Evolutionary conservation across 1,139 yeast species (phyloP).

Genomic region (Diutina sp.): DNA sequence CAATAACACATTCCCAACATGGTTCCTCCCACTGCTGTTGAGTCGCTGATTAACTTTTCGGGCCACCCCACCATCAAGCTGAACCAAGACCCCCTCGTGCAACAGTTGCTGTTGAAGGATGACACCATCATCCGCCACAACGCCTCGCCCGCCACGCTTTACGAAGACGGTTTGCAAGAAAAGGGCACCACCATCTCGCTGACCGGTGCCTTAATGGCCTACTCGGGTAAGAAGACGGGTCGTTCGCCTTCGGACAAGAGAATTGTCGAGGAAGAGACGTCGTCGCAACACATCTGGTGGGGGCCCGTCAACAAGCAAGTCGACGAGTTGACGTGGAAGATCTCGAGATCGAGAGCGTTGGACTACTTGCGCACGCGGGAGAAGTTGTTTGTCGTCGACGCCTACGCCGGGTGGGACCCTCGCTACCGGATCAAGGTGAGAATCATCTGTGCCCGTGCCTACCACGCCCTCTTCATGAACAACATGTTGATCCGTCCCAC

Average conservation of each 20-base stretch:
- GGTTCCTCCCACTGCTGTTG: constrained; percentile 38
- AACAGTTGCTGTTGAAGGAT: constrained; percentile 29
- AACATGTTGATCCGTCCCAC: constrained; percentile 97
- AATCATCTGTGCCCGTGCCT: constrained; percentile 96
- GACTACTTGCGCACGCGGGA: constrained; percentile 95
- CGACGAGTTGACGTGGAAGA: constrained; percentile 89
- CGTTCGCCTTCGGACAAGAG: constrained; percentile 98
- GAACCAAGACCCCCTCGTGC: constrained; percentile 30
- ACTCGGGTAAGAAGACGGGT: constrained; percentile 93
- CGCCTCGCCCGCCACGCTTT: constrained; percentile 84
- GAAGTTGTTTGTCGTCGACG: constrained; percentile 89
- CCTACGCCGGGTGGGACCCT: constrained; percentile 99
- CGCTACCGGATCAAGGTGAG: constrained; percentile 94
- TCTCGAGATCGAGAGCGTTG: constrained; percentile 91
- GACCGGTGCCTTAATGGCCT: constrained; percentile 92
- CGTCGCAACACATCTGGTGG: constrained; percentile 90
- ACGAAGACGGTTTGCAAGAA: constrained; percentile 90
- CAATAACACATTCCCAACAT: constrained; percentile 8
- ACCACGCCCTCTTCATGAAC: constrained; percentile 96
- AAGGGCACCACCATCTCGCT: constrained; percentile 86
- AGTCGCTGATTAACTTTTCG: constrained; percentile 31
- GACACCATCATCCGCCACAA: constrained; percentile 63
- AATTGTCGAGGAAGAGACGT: constrained; percentile 88
- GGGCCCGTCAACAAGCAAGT: constrained; percentile 97
- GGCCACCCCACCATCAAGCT: constrained; percentile 32